A percentile compares a stretch with the other conserved stretches of the same genome.
These are phyloP conservation scores for Fusarium buxicola DNA, from an alignment of 2,329 filamentous ascomycete genomes.

Conservation along the genomic window DNA sequence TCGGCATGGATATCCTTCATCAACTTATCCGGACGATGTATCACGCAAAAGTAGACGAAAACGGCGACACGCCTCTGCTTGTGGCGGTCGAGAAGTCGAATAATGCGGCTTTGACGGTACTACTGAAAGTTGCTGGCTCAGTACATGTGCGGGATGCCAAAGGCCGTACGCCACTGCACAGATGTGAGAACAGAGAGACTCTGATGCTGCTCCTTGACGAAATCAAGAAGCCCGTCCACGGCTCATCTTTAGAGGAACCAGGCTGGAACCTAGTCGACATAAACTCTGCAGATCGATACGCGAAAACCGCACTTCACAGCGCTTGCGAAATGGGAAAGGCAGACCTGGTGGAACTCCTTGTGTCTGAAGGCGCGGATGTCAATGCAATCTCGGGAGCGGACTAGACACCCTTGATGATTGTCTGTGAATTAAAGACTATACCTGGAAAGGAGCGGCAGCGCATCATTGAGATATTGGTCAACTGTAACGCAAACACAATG, in stretches of 20 bases:
- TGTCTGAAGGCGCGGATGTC: conserved; percentile 20
- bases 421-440: conserved; percentile 2
- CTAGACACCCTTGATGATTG: conserved; percentile 14
- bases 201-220: conserved; percentile 11
- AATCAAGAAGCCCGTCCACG: conserved; percentile 20
- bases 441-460: neutral
- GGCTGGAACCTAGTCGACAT: neutral
- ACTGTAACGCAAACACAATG: neutral
- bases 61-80: conserved; percentile 18
- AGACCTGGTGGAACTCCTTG: conserved; percentile 7
- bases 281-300: conserved; percentile 15
- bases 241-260: neutral
- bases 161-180: conserved; percentile 17
- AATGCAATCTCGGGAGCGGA: conserved; percentile 8
- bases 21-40: conserved; percentile 6
- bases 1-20: conserved; percentile 8
- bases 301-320: conserved; percentile 17
- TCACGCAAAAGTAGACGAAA: conserved; percentile 2
- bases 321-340: conserved; percentile 20
- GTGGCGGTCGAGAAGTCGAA: conserved; percentile 21
- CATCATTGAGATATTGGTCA: conserved; percentile 12
- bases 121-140: neutral
- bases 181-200: conserved; percentile 5
- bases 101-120: conserved; percentile 1
- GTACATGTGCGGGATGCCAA: conserved; percentile 13